Evolutionary conservation across 1,284 basidiomycete genomes (phyloP), one percentile per base, ranked within the genome.

Genomic region (Hemileccinum hortonii): DNA sequence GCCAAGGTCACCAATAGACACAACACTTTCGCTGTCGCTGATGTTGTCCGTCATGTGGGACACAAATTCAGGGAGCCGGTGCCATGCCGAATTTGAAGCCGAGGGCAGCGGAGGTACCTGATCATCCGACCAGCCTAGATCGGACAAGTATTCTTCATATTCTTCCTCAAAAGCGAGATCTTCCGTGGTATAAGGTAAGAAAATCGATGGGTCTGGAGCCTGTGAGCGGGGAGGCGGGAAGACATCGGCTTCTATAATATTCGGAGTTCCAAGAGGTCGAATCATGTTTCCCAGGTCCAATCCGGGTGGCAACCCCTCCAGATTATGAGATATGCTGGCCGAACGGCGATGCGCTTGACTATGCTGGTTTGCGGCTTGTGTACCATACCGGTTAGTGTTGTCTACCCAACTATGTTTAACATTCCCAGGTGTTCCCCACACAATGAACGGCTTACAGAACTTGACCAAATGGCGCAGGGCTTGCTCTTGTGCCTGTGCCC

Each of bases 391-490:
- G 62, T 85, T 85, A 52, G 77, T 88, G 65, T 92, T 92, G 64
- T 92, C 89, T 92, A 43, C 46, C 44, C 43, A 50, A 6, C 53
- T 11, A 56, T 50, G 36, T 12, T 54, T 32, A 50, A 51, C 18
- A 45, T 47, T 44, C 44, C 38, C 14, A 14, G 7, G 14, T 24
- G 37, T 47, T 40, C 14, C 18, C 22, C 35, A 37, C 32, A 42
- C n/a, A 10, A 43, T 29, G 30, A 41, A 47, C 48, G 33, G 72
- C 85, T 71, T 68, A 92, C 92, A 99, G 72, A 97, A 98, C 64
- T 94, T 93, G 59, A 99, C 91, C 26, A 99, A 79, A 58, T 92
- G 86, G 24, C 96, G 86, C 26, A 99, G 77, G n/a, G 96, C 94
- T 67, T 94, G 89, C 68, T 99, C 97, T 78, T 98, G 96, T 16